Base-by-base conservation (phyloP, 495 filamentous ascomycete genomes). In the Annulohypoxylon maeteangense region DNA sequence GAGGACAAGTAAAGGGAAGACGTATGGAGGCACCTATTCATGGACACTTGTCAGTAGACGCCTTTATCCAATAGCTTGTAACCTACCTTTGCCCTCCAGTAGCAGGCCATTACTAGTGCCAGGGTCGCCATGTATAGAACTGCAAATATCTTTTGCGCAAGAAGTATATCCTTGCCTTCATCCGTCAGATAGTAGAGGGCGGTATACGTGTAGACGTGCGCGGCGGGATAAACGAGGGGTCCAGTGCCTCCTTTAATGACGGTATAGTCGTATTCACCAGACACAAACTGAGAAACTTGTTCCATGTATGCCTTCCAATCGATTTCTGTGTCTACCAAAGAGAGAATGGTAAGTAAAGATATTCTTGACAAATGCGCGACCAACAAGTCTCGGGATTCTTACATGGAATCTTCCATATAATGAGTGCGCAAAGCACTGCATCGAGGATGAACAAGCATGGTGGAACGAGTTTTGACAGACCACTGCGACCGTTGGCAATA, bases 231-330 rank as follows among this genome's bases (percentile, higher is more conserved):
- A 60, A 98, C 95, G 59, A 98, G 85, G 11, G 94, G 94, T 4
- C 95, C 95, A 0, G 95, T 99, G 51, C 89, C 90, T 64, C 95
- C 95, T 78, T 91, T 88, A 78, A 99, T 93, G 10, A 87, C 81
- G 34, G 88, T 87, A 77, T 99, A 99, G 78, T 98, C 91, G 75
- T 91, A 89, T 83, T 98, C 95, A 50, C 95, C 95, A 6, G 86
- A 82, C 27, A 93, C 76, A 73, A 91, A 95, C 34, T 94, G 90
- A 25, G 87, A 79, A 57, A 98, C 82, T 72, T 99, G 95, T 72
- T 97, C 86, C 94, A 98, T 98, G 79, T 99, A 99, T 1, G 95
- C 93, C 57, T 84, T 86, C 95, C 95, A 99, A 80, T 99, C 95
- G 75, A 99, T 99, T 78, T 99, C 95, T 45, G 95, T 99, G 78